phyloP scores from a whole-genome alignment of 1,139 yeast genomes.

The Debaryomyces sp. region DNA sequence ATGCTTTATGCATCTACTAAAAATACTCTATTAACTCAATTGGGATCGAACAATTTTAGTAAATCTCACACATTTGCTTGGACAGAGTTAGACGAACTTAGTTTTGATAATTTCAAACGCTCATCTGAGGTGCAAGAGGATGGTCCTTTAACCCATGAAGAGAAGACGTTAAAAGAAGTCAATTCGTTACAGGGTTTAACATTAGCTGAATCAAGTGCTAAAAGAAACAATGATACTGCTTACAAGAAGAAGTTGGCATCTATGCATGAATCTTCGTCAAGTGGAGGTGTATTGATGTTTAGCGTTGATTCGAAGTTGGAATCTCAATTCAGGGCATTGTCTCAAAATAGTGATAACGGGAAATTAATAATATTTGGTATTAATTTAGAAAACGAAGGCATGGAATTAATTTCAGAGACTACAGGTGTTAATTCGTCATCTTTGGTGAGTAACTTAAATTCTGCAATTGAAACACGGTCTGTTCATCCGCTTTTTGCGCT shows the following conservation, averaged over 20 bases:
- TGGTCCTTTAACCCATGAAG: constrained; percentile 66
- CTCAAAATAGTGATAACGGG: constrained; percentile 12
- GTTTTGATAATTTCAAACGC: constrained; percentile 48
- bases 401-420: constrained; percentile 22
- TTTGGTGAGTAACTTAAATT: constrained; percentile 26
- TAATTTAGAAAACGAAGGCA: constrained; percentile 30
- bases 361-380: constrained; percentile 37
- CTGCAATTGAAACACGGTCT: constrained; percentile 11
- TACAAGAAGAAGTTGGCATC: constrained; percentile 39
- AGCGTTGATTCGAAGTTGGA: constrained; percentile 28
- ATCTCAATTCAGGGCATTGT: constrained; percentile 23
- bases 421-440: constrained; percentile 20
- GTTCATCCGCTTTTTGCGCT: constrained; percentile 58
- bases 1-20: constrained; percentile 95
- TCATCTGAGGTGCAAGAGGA: constrained; percentile 33
- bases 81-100: constrained; percentile 62
- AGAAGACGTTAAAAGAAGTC: constrained; percentile 51
- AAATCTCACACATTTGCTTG: constrained; percentile 55
- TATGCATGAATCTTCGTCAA: constrained; percentile 27
- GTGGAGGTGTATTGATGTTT: constrained; percentile 29
- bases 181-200: constrained; percentile 39
- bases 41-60: constrained; percentile 67
- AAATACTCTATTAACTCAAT: constrained; percentile 67
- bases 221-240: constrained; percentile 12
- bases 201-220: constrained; percentile 21